A percentile compares a stretch with the other conserved stretches of the same genome.
Conservation (phyloP, 148 eudicot species). For the Silene latifolia region DNA sequence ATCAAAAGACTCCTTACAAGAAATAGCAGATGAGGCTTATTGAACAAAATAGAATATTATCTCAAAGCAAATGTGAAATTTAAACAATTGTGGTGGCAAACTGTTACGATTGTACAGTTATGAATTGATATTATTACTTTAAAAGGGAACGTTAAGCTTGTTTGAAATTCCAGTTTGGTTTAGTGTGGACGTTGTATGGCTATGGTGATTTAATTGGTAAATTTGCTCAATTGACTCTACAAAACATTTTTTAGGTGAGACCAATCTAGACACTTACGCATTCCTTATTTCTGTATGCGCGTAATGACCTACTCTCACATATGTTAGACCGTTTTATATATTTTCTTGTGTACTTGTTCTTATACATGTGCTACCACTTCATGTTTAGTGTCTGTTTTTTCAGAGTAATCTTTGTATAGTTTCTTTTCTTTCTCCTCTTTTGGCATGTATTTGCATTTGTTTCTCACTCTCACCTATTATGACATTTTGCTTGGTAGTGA, state of each 20-base stretch:
- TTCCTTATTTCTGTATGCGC: too few species aligned
- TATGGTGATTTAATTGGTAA: not conserved
- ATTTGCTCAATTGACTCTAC: not conserved
- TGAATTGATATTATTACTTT: not conserved
- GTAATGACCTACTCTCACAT: too few species aligned
- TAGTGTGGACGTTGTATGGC: not conserved
- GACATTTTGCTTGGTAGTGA: not conserved
- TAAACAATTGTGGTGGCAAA: not conserved
- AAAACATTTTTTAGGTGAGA: not conserved
- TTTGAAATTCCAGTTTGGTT: not conserved
- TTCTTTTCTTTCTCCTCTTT: not conserved
- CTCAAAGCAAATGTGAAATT: not conserved
- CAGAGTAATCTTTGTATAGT: not conserved
- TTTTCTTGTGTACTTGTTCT: too few species aligned
- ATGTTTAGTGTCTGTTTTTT: not conserved
- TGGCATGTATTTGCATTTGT: slow-evolving; percentile 1
- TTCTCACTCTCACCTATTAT: not conserved
- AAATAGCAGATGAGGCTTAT: too few species aligned
- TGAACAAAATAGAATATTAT: too few species aligned
- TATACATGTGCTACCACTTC: not conserved
- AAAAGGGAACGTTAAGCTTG: not conserved
- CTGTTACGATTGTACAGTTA: not conserved
- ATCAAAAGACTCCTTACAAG: too few species aligned
- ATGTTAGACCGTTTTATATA: too few species aligned
- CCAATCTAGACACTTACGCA: too few species aligned